Evolutionary conservation across 1,284 basidiomycete genomes (phyloP).

Genomic region (Leccinum subrobustum): DNA sequence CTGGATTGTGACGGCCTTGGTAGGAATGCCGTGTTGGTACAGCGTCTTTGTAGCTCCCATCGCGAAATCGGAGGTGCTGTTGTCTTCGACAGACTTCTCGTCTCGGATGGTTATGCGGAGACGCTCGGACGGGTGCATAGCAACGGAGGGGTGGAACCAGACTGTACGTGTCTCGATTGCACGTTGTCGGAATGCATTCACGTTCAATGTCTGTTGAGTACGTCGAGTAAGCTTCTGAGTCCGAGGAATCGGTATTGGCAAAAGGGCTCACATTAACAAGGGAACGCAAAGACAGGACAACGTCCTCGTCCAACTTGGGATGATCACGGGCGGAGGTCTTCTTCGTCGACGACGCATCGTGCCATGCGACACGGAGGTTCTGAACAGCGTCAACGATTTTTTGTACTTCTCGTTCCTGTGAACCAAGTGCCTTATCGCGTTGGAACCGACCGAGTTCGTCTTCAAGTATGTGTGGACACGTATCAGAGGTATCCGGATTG

Average conservation of each 20-base stretch:
- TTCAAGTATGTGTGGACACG: neutral
- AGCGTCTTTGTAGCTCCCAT: too few relatives aligned
- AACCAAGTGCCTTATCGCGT: neutral
- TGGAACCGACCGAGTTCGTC: neutral
- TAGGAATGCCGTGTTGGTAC: too few relatives aligned
- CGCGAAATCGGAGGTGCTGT: too few relatives aligned
- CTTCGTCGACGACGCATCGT: neutral
- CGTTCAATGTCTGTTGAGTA: neutral
- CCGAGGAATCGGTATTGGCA: too few relatives aligned
- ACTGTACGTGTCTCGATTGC: neutral
- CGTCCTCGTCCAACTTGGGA: neutral
- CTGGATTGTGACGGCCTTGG: too few relatives aligned
- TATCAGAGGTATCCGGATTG: neutral
- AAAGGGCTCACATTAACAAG: neutral
- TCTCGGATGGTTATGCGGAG: neutral
- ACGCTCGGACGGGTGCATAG: neutral
- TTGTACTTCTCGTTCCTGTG: neutral
- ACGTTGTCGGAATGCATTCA: constrained; percentile 1
- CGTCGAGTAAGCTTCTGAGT: neutral
- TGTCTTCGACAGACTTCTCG: too few relatives aligned
- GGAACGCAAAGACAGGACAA: neutral
- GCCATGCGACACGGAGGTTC: neutral
- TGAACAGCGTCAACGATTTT: neutral
- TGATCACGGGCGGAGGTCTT: neutral
- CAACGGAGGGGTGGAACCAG: neutral